Base-by-base conservation (phyloP, 2,329 filamentous ascomycete species). In the Ophiocordyceps camponoti-floridani region DNA sequence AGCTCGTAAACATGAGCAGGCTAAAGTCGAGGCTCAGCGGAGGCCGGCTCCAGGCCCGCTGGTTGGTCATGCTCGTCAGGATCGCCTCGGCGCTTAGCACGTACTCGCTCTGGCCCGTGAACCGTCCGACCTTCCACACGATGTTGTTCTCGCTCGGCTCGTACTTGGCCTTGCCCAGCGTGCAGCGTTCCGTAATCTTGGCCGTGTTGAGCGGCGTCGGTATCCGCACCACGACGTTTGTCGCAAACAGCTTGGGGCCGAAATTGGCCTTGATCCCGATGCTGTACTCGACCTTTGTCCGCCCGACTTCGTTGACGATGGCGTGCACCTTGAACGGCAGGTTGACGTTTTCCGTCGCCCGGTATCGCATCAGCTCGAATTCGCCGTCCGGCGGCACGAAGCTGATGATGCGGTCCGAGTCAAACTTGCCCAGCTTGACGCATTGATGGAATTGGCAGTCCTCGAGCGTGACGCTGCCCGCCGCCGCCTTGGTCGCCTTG, bases 381-480 rank as follows among this genome's bases (percentile, higher is more conserved):
- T 95, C 89, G 52, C 91, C 91, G 59, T 98, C 91, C 3, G 91
- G 91, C 2, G 91, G 91, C 35, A 98, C 81, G 61, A 98, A 95
- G 47, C 83, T 91, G 62, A 98, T 96, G 60, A 94, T 96, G 51
- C 91, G 76, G 64, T 98, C 91, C 28, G 83, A 83, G 62, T 96
- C 91, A 58, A 98, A 98, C 59, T 93, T 93, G 51, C 89, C 88
- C 28, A 98, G 73, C 67, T 95, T 94, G 48, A 98, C 91, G 62
- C 91, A 98, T 63, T 98, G 91, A 63, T 98, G 91, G 66, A 98
- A 95, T 58, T 96, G 91, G 58, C 93, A 96, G 62, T 98, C 91
- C 60, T 98, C 93, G 26, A 98, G 72, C 0, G 88, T 94, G 44
- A 98, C 93, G 50, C 84, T 93, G 33, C 91, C 91, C 1, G 91